Evolutionary conservation across 2,329 filamentous ascomycete species (phyloP), one percentile per base, ranked within the genome.

Genomic region (Podosphaera fusca): DNA sequence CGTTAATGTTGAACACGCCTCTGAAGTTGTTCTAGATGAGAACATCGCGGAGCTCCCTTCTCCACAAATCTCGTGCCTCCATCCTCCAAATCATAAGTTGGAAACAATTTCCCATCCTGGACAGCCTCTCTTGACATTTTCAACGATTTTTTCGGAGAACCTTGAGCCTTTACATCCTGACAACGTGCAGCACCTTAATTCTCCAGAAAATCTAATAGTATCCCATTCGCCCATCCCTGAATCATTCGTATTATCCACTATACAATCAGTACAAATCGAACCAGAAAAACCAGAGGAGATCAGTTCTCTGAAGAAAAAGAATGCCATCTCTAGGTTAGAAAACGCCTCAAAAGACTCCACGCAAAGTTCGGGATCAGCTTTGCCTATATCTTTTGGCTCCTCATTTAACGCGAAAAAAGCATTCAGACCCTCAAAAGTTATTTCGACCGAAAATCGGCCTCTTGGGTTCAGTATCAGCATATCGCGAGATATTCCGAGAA

Each of bases 41-140:
- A 76, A 74, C 62, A 68, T 80, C 54, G 72, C 73, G 14, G 72
- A 73, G 61, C 79, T 79, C 68, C 76, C 77, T 1, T 70, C 74
- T 10, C 77, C 77, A 3, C 76, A 30, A 52, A 31, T 6, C 6
- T 33, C 30, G 31, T 7, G 9, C 9, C 4, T n/a, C 31, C 1
- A 21, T 34, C 9, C 49, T 35, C 10, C 49, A 9, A 35, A 52
- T 5, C 6, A 6, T 6, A 31, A 52, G 12, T 9, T 31, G 31
- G 49, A 52, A 30, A 31, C 6, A 14, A 9, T 31, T 52, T 14
- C 9, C 4, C 4, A 12, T 35, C 9, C 49, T 5, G 5, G 31
- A 31, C 9, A 52, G 9, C 29, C 9, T 5, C 35, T 10, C 42
- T 36, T 51, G 2, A 50, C n/a, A 9, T 64, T 73, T 47, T 72